Conservation (phyloP, 352 stramenopile genomes). For the Phytopythium helicoides region DNA sequence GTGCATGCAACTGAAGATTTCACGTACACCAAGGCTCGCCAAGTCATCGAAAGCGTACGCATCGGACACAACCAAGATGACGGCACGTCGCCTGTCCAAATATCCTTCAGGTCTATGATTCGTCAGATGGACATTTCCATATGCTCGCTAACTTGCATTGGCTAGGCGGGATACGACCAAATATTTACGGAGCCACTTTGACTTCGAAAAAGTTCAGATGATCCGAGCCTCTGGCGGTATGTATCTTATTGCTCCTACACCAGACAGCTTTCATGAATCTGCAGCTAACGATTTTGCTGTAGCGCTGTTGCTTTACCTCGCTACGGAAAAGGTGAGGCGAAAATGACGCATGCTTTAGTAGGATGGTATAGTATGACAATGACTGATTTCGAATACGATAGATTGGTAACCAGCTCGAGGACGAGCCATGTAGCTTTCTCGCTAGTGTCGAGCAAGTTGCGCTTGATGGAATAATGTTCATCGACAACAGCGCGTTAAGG, state of each 20-base stretch:
- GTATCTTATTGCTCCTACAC: background rate
- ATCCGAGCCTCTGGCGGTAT: slow-evolving; percentile 76
- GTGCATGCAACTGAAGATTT: slow-evolving; percentile 53
- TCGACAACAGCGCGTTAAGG: slow-evolving; percentile 64
- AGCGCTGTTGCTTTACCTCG: slow-evolving; percentile 72
- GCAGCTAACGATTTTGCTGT: slow-evolving; percentile 7
- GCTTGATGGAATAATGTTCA: slow-evolving; percentile 78
- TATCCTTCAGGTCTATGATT: slow-evolving; percentile 3
- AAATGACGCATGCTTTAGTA: too few relatives aligned
- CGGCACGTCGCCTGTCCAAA: slow-evolving; percentile 8
- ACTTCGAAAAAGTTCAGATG: slow-evolving; percentile 73
- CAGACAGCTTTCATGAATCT: background rate
- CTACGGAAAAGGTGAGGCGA: slow-evolving; percentile 56
- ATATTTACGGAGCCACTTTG: slow-evolving; percentile 72
- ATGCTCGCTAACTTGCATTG: background rate
- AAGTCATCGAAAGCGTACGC: slow-evolving; percentile 63
- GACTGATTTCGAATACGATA: slow-evolving; percentile 11
- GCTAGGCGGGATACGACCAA: slow-evolving; percentile 60
- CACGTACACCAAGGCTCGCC: slow-evolving; percentile 65
- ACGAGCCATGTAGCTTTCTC: slow-evolving; percentile 47
- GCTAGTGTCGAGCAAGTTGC: slow-evolving; percentile 59
- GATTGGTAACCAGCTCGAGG: slow-evolving; percentile 84
- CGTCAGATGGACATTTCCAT: background rate
- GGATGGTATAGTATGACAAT: too few relatives aligned
- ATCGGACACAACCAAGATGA: slow-evolving; percentile 44